Base-by-base conservation (phyloP, 2,329 filamentous ascomycete genomes). In the Parascedosporium putredinis region DNA sequence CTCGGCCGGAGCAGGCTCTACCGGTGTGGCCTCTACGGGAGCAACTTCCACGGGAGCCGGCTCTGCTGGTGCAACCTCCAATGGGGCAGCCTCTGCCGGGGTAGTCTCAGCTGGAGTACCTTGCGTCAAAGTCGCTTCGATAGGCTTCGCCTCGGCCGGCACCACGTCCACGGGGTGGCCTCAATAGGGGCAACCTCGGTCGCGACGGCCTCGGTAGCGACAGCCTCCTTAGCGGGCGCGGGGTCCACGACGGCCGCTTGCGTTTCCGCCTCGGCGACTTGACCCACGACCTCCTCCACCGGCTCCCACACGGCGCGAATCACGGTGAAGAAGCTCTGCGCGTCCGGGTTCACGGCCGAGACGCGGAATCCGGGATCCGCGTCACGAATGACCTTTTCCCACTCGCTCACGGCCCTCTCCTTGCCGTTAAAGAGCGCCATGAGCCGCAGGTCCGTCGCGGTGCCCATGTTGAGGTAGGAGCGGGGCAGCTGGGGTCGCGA, bases 371-470 rank as follows among this genome's bases (percentile, higher is more conserved):
- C 58, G 54, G 69, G 63, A 51, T 76, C 72, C 2, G 73, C 72
- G 43, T 59, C 55, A n/a, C 53, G 55, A 55, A 76, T 70, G 2
- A 76, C 60, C 14, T 59, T 58, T 56, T 64, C 66, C 69, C 72
- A 77, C 4, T 67, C 47, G 18, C 36, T 43, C 9, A 38, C 33
- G 6, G 36, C 20, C 36, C 75, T 65, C 60, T 78, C 75, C 56
- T 74, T 68, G 2, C 73, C 67, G 53, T 78, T 78, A 33, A 76
- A 62, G 29, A 76, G 52, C 8, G 66, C 66, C 57, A 77, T 56
- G 74, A 78, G 77, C 2, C 74, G 61, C 53, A 76, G 57, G 54
- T 77, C 74, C 70, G 76, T 75, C 29, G 67, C 65, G 10, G 69
- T 60, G 51, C 74, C 70, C 36, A 73, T 59, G 53, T 65, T 70